These are phyloP conservation scores for Tolypocladium tropicale DNA, from an alignment of 2,329 filamentous ascomycete genomes.

Conservation along the genomic window DNA sequence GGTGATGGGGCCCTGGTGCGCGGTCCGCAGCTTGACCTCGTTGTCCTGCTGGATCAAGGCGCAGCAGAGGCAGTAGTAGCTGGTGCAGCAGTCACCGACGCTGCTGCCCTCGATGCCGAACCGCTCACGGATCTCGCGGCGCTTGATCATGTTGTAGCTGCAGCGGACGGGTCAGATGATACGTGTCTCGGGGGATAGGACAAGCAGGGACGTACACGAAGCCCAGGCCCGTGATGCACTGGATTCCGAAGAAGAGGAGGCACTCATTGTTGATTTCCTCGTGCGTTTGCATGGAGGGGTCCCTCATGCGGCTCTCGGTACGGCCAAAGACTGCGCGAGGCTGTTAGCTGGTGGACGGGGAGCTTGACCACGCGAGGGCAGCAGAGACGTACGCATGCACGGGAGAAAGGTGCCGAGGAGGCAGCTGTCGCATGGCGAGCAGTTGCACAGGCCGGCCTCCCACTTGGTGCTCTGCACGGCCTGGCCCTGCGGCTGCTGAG, in stretches of 20 bases:
- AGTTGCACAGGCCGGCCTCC: slow-evolving; percentile 27
- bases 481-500: not conserved
- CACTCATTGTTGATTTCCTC: slow-evolving; percentile 31
- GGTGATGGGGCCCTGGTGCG: slow-evolving; percentile 14
- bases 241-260: slow-evolving; percentile 26
- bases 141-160: slow-evolving; percentile 41
- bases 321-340: slow-evolving; percentile 28
- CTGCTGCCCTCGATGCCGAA: slow-evolving; percentile 42
- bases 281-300: slow-evolving; percentile 29
- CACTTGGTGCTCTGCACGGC: slow-evolving; percentile 17
- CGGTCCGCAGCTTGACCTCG: slow-evolving; percentile 29
- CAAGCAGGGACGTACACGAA: slow-evolving; percentile 25
- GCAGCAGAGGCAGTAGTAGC: slow-evolving; percentile 47
- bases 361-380: no score
- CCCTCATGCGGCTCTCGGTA: slow-evolving; percentile 32
- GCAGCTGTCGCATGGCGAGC: slow-evolving; percentile 28
- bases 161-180: not conserved
- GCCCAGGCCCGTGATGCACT: slow-evolving; percentile 28
- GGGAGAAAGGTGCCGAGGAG: slow-evolving; percentile 29
- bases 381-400: slow-evolving; percentile 28
- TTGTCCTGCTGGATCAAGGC: slow-evolving; percentile 48
- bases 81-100: slow-evolving; percentile 37
- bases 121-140: slow-evolving; percentile 39
- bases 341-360: not conserved
- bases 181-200: not conserved